Percentiles rank a stretch among this genome's conserved stretches.
Conservation (phyloP, 208 protist genomes). For the Tritrichomonas foetus region DNA sequence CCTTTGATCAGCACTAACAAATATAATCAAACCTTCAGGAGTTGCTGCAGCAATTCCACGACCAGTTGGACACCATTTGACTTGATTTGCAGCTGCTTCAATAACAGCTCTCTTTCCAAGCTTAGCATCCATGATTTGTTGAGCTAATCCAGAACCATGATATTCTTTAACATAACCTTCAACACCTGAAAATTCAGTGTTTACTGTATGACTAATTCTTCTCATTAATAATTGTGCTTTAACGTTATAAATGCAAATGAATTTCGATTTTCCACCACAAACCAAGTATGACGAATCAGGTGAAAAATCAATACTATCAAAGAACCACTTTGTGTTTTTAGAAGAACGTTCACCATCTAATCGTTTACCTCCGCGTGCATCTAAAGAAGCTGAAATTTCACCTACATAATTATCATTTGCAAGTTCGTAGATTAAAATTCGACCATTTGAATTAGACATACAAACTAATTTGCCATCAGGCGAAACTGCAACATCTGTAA, state of each 20-base stretch:
- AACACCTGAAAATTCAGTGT: background rate
- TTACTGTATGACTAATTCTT: background rate
- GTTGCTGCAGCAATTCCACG: background rate
- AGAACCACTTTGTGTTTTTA: background rate
- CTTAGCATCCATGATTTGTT: background rate
- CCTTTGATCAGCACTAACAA: background rate
- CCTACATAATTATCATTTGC: background rate
- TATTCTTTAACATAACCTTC: constrained; percentile 18
- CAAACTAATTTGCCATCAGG: background rate
- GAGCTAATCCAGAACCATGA: background rate
- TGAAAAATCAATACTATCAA: background rate
- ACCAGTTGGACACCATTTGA: constrained; percentile 19
- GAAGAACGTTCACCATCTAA: background rate
- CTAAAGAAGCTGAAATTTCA: background rate
- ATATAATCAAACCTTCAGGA: constrained; percentile 12
- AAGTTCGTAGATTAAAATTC: background rate
- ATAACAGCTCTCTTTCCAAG: background rate
- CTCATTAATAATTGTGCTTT: background rate
- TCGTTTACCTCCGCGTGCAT: constrained; percentile 8
- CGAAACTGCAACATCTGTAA: background rate
- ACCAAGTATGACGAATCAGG: background rate
- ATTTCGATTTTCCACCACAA: background rate
- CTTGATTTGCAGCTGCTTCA: background rate
- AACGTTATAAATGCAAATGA: background rate
- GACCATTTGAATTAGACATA: background rate